Evolutionary conservation across 2,329 filamentous ascomycete genomes (phyloP), one percentile per base, ranked within the genome.

Genomic region (Raffaelea albimanens): DNA sequence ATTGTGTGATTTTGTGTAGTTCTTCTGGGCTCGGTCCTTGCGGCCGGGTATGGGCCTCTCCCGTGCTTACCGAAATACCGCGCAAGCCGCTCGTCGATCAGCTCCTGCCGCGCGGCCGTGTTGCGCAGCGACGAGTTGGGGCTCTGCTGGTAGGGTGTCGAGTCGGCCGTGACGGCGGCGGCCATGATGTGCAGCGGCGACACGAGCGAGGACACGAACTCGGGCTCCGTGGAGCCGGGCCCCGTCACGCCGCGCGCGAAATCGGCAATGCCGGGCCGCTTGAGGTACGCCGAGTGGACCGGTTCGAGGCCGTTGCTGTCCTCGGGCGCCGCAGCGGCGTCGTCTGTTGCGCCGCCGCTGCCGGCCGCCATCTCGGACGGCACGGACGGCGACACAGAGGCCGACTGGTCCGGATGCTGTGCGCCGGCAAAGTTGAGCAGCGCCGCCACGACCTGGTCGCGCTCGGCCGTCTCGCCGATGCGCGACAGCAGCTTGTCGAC

Each of bases 401-500:
- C 34, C 5, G 45, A 22, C 16, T 31, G 25, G 19, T 44, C 42
- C 5, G 22, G 31, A 7, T 42, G 46, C n/a, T 34, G 39, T 43
- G 47, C 50, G 4, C 50, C 50, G 38, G 50, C 52, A 46, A 53
- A 54, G 34, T 51, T 50, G 40, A 54, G 50, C 38, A 54, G 49
- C 2, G 52, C 52, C 11, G 52, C 52, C 10, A 54, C 52, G 7
- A 54, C 52, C 40, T 59, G 53, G 39, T 57, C 55, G 11, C 54
- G 50, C 21, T 56, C 49, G 16, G 54, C 47, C 3, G 55, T 56
- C 44, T 58, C 54, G 36, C 53, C 53, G 19, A 58, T 56, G 5
- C 53, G 53, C 3, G 52, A 51, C 4, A 59, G 46, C 5, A 59
- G 55, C 46, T 57, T 56, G 39, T 58, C 56, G 10, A 57, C 53